phyloP scores from a whole-genome alignment of 768 basidiomycete species.

The Termitomyces bulborhizus region DNA sequence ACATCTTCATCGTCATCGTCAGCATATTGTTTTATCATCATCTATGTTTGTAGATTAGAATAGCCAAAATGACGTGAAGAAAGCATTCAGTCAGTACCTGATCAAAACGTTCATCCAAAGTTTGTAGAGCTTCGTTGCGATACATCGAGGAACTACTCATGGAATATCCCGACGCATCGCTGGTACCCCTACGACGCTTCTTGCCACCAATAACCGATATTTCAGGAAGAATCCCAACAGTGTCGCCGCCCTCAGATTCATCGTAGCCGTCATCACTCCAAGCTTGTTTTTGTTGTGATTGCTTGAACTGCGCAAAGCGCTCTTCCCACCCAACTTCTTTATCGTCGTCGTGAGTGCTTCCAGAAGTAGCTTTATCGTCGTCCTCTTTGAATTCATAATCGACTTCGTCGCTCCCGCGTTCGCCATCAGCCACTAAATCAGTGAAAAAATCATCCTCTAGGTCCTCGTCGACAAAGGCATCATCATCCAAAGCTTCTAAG shows the following conservation, averaged over 20 bases:
- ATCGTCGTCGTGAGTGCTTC: conserved; percentile 19
- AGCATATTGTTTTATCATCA: conserved; percentile 76
- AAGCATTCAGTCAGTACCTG: conserved; percentile 43
- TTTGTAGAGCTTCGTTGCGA: conserved; percentile 82
- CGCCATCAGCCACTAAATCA: conserved; percentile 66
- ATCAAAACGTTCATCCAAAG: conserved; percentile 91
- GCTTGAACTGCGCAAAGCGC: conserved; percentile 78
- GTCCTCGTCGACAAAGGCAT: conserved; percentile 82
- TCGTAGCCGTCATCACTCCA: conserved; percentile 44
- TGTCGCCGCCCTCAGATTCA: conserved; percentile 73
- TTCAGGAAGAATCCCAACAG: conserved; percentile 63
- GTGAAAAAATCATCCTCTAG: conserved; percentile 73
- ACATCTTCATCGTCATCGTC: conserved; percentile 42
- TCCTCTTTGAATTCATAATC: conserved; percentile 66
- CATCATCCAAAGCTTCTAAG: conserved; percentile 92
- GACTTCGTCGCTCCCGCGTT: conserved; percentile 53
- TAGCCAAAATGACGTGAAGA: background rate
- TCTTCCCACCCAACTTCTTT: conserved; percentile 55
- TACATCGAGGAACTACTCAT: conserved; percentile 98
- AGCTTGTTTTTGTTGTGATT: conserved; percentile 38
- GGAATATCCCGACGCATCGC: conserved; percentile 89
- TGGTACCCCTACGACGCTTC: conserved; percentile 64
- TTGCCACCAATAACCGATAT: conserved; percentile 79
- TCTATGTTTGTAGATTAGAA: conserved; percentile 22
- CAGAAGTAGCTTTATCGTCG: conserved; percentile 21